Base-by-base conservation (phyloP, 1,284 basidiomycete species). In the Puccinia horiana region DNA sequence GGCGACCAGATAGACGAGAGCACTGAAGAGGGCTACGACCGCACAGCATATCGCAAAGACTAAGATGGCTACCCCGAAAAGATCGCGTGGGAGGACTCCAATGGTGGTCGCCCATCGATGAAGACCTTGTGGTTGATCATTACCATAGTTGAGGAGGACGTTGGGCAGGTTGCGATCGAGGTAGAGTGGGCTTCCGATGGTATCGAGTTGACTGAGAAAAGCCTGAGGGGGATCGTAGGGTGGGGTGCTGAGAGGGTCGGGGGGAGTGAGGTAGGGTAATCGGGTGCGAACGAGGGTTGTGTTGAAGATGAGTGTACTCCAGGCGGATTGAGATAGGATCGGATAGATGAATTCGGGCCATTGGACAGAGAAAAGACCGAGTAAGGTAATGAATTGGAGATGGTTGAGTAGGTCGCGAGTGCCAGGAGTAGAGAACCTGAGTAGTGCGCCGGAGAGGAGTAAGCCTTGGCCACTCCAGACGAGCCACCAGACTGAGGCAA, bases 271-370 rank as follows among this genome's bases (percentile, higher is more conserved):
- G 44, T 42, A 52, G 26, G 52, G 37, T 12, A n/a, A 26, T 11
- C 20, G 35, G n/a, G 74, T 63, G 14, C 32, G 54, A 26, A 75
- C 26, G 44, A 75, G 32, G 54, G 70, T 63, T 0, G 54, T 61
- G 44, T 81, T 74, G 61, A 81, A 75, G 61, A 75, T 40, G 26
- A 81, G 49, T 9, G 72, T 75, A 40, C 32, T 52, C 79, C 79
- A 81, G 40, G 79, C 56, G 20, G 44, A 35, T 75, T 75, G 70
- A 29, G 58, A 65, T 20, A 81, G 56, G 42, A 81, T 75, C n/a
- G 79, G 79, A 23, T 81, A 81, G 29, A 75, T 16, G 72, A 81
- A 81, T 44, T 81, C 72, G 56, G 79, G 79, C 79, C 79, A 81
- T 63, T 81, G 70, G 35, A 81, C 54, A 23, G 72, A 42, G 52